These are phyloP conservation scores for Coelastrella sp. DNA, from an alignment of 139 green algal genomes.

Conservation along the genomic window DNA sequence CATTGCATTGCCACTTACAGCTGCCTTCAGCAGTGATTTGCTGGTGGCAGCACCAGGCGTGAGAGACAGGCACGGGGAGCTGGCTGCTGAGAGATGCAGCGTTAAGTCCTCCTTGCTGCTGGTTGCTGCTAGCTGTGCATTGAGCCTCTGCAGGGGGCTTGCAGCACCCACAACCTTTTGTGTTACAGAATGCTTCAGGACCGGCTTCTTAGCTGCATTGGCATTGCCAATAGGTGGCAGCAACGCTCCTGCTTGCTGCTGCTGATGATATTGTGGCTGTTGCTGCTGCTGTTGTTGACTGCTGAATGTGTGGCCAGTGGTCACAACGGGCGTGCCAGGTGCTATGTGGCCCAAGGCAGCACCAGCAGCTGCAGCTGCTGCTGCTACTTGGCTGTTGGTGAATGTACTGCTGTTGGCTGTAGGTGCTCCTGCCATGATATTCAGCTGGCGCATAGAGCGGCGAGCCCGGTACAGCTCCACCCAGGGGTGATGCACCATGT, in stretches of 20 bases:
- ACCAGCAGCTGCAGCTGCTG: conserved; percentile 26
- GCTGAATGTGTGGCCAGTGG: neutral
- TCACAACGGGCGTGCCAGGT: neutral
- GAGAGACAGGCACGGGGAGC: conserved; percentile 40
- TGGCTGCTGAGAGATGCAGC: conserved; percentile 28
- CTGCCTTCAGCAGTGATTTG: conserved; percentile 26
- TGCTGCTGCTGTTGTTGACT: neutral
- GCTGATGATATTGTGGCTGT: neutral
- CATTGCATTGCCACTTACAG: conserved; percentile 12
- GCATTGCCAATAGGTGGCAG: neutral
- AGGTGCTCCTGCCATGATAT: conserved; percentile 27
- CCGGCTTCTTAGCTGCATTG: conserved; percentile 22
- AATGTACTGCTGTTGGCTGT: conserved; percentile 31
- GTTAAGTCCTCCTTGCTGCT: neutral
- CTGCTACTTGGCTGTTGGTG: conserved; percentile 43
- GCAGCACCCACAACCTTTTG: conserved; percentile 17
- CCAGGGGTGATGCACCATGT: conserved; percentile 73
- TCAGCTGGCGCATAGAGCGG: conserved; percentile 58
- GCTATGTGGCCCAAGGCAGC: neutral
- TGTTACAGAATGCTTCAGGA: neutral
- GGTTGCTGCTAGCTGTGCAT: neutral
- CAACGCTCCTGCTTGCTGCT: neutral
- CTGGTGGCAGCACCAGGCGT: conserved; percentile 18
- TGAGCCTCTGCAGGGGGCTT: neutral
- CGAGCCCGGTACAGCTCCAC: conserved; percentile 60